Base-by-base conservation (phyloP, 371 early-diverging fungal species). In the Sporodiniella umbellata region DNA sequence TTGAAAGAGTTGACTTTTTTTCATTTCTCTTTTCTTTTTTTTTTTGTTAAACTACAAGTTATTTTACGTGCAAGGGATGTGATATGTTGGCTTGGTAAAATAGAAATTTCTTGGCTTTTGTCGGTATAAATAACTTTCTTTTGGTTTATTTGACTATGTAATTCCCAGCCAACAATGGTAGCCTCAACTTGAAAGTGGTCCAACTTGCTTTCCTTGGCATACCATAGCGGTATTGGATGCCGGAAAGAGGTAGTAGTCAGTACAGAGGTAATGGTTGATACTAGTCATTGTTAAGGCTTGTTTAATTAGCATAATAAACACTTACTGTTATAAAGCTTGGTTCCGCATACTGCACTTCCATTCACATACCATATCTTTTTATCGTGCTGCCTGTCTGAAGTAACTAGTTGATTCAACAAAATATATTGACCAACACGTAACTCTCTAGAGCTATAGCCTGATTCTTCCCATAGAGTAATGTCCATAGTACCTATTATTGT, bases 381-480 rank as follows among this genome's bases (percentile, higher is more conserved):
- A 7, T 38, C 39, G 15, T 44, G 49, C 30, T 63, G 60, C 28
- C 40, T 33, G 17, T 46, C 44, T n/a, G 70, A 70, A 12, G 73
- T 73, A 1, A 58, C 56, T 8, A 73, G 46, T 2, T 60, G 56
- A 15, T 68, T 60, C 23, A 74, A 39, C 8, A 74, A 30, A 6
- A 66, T 58, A 35, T 66, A 63, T 18, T 70, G 66, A 0, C 71
- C 71, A 8, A 57, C 44, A 37, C 59, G 61, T n/a, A 70, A 33
- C 30, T 48, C 42, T 5, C 58, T 40, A 30, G 62, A 54, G 46
- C 45, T 48, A 35, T 53, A 56, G 1, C 73, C 73, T 8, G 60
- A 53, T 22, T 62, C 49, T 26, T 69, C 73, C 73, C 75, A 74
- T 8, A 74, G 48, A 11, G 70, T 70, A 30, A 74, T 56, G 38